Evolutionary conservation across 208 protist genomes (phyloP).

Genomic region (Leishmania tropica): DNA sequence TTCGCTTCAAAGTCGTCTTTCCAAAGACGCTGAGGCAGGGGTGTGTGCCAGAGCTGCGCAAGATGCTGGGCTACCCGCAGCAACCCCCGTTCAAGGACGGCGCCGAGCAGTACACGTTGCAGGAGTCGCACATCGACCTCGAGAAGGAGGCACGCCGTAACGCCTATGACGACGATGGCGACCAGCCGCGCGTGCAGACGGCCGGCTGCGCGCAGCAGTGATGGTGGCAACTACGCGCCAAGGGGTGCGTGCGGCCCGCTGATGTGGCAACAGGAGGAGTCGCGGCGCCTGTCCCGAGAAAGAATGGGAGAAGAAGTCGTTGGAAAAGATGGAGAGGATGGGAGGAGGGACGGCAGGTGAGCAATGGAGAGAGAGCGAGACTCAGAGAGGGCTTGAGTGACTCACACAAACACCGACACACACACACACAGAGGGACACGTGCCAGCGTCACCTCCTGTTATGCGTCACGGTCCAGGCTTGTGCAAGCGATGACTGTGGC

Average conservation of each 20-base stretch:
- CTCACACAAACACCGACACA: background rate
- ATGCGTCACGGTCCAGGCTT: background rate
- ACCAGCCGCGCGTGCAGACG: conserved; percentile 51
- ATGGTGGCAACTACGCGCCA: background rate
- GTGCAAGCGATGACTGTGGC: background rate
- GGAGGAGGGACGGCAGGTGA: background rate
- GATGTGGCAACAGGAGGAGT: background rate
- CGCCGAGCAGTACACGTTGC: conserved; percentile 59
- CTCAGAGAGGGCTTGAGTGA: background rate
- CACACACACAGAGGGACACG: background rate
- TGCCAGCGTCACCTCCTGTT: background rate
- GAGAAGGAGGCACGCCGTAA: conserved; percentile 69
- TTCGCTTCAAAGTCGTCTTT: conserved; percentile 92
- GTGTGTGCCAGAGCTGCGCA: conserved; percentile 58
- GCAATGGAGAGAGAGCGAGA: background rate
- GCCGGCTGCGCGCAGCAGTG: conserved; percentile 87
- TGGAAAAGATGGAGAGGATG: background rate
- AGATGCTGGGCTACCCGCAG: conserved; percentile 74
- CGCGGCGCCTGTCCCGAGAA: background rate
- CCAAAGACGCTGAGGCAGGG: conserved; percentile 67
- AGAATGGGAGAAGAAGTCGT: background rate
- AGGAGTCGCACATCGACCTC: conserved; percentile 76
- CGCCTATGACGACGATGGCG: conserved; percentile 69
- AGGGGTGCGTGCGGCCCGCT: background rate
- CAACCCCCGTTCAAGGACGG: conserved; percentile 37